Evolutionary conservation across 768 basidiomycete genomes (phyloP).

Genomic region (Psilocybe sp.): DNA sequence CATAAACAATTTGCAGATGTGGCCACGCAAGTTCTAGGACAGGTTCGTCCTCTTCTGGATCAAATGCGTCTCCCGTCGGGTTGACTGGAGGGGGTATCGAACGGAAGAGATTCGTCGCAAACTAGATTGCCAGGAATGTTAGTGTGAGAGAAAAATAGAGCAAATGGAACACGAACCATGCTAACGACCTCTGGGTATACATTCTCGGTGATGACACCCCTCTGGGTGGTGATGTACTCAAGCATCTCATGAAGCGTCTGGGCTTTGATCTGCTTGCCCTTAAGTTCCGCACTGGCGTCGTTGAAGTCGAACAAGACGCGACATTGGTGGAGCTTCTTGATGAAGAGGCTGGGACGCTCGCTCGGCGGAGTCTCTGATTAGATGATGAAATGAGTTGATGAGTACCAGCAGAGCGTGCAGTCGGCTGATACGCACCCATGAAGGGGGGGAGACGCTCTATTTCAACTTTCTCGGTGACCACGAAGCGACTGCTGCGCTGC

Average conservation of each 20-base stretch:
- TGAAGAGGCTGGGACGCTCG: constrained; percentile 88
- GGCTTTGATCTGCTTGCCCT: constrained; percentile 98
- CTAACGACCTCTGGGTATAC: constrained; percentile 99
- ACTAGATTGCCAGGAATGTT: constrained; percentile 58
- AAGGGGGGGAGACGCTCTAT: constrained; percentile 93
- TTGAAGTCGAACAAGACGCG: constrained; percentile 98
- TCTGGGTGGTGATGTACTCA: constrained; percentile 96
- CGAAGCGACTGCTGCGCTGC: constrained; percentile 95
- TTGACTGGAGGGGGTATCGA: constrained; percentile 99
- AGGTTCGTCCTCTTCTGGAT: constrained; percentile 99
- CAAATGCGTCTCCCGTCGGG: constrained; percentile 96
- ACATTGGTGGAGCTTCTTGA: constrained; percentile 95
- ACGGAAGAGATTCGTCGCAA: constrained; percentile 96
- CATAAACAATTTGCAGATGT: constrained; percentile 98
- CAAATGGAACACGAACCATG: constrained; percentile 65
- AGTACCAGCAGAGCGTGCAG: constrained; percentile 2
- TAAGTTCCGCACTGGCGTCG: constrained; percentile 92
- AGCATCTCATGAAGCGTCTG: constrained; percentile 98
- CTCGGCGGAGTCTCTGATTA: constrained; percentile 78
- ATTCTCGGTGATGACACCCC: constrained; percentile 92
- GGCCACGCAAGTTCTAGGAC: constrained; percentile 99
- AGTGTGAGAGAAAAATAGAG: constrained; percentile 10
- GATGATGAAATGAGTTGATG: constrained; percentile 5
- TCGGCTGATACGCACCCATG: constrained; percentile 52
- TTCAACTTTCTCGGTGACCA: constrained; percentile 94